Base-by-base conservation (phyloP, 2,329 filamentous ascomycete genomes). In the Neocatenulostroma microsporum region DNA sequence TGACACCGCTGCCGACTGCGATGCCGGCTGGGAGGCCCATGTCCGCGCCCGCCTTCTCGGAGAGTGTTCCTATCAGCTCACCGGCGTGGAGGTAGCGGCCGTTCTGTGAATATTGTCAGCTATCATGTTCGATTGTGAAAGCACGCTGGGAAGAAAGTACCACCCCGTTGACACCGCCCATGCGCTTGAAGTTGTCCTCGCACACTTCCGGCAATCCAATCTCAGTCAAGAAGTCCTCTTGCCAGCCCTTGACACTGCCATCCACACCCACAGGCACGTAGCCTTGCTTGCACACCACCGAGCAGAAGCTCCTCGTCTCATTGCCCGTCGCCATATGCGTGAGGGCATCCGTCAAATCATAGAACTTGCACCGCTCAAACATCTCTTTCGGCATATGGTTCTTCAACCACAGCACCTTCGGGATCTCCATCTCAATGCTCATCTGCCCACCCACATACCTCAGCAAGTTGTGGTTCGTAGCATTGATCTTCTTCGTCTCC, bases 341-440 rank as follows among this genome's bases (percentile, higher is more conserved):
- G 40, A 98, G 72, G 10, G 87, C 91, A 63, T 98, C 91, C 1
- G 80, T 80, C 54, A 98, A 66, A 57, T 98, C 91, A 62, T 94
- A 98, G 59, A 98, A 98, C 63, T 94, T 95, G 78, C 88, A 95
- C 44, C 82, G 79, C 38, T 81, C 80, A 54, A 96, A 98, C 12
- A 91, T 70, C 53, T 94, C 84, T 37, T 82, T 73, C 2, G 91
- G 83, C 91, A 98, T 96, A 66, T 96, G 77, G 64, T 94, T 94
- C 74, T 96, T 96, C 57, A 98, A 73, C 91, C 91, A 98, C 40
- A 96, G 72, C 1, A 95, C 85, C 67, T 98, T 98, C 46, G 91
- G 91, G 38, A 98, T 93, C 62, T 98, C 91, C 91, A 98, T 98
- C 70, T 98, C 91, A 48, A 95, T 89, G 60, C 86, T 94, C 91